Percentiles rank a stretch among this genome's conserved stretches.
These are phyloP conservation scores for Starmerella etchellsii DNA, from an alignment of 805 yeast species.

Conservation along the genomic window DNA sequence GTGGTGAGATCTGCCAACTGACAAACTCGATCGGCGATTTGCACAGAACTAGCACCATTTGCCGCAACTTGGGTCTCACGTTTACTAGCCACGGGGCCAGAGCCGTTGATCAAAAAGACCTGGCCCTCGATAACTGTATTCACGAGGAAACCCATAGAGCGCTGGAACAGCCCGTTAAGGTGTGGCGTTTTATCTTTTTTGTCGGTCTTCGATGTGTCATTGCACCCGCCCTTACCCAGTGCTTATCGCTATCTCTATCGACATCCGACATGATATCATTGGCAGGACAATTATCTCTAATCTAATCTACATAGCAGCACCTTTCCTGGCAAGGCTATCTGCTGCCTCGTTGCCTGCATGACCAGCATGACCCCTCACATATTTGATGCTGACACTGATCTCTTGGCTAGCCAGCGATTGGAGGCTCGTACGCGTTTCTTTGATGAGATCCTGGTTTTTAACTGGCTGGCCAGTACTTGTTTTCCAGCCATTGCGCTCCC, in stretches of 20 bases:
- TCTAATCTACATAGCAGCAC: too few species aligned
- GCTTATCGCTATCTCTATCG: too few species aligned
- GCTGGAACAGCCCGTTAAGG: too few species aligned
- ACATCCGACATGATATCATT: too few species aligned
- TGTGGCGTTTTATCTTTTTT: not conserved
- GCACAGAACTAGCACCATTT: slow-evolving; percentile 15
- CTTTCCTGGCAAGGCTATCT: slow-evolving; percentile 58
- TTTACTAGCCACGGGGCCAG: slow-evolving; percentile 9
- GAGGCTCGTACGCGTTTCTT: slow-evolving; percentile 28
- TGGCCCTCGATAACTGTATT: slow-evolving; percentile 14
- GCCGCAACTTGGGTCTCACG: slow-evolving; percentile 11
- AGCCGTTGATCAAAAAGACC: slow-evolving; percentile 17
- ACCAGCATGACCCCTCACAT: slow-evolving; percentile 68
- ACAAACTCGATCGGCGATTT: slow-evolving; percentile 6
- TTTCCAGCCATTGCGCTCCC: slow-evolving; percentile 48
- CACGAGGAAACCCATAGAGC: slow-evolving; percentile 19
- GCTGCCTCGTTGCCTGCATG: slow-evolving; percentile 63
- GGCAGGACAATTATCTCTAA: too few species aligned
- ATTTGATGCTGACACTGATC: slow-evolving; percentile 34
- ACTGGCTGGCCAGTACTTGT: slow-evolving; percentile 36
- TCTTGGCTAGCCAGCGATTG: slow-evolving; percentile 24
- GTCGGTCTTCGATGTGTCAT: not conserved
- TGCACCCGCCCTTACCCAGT: too few species aligned
- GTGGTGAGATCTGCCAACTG: slow-evolving; percentile 34
- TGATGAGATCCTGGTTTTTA: slow-evolving; percentile 41